phyloP scores from a whole-genome alignment of 164 flowering plant genomes.

The Stephania japonica region DNA sequence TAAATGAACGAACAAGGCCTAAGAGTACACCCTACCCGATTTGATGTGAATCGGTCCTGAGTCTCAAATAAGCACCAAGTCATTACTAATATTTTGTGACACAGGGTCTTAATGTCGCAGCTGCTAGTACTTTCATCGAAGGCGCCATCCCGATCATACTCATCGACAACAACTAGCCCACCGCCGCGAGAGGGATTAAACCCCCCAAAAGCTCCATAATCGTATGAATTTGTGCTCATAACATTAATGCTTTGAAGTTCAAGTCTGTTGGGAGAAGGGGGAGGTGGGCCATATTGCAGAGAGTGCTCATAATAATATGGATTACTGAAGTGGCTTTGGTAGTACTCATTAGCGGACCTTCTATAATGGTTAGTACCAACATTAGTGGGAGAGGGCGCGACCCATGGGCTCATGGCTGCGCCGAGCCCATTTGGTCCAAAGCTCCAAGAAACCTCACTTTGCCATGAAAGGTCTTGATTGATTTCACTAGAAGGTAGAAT shows the following conservation, averaged over 20 bases:
- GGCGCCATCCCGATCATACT: no score
- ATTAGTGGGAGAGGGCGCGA: conserved; percentile 17
- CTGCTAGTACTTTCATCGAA: no score
- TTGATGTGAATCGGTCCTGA: no score
- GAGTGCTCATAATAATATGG: conserved; percentile 29
- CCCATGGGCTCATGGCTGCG: conserved; percentile 56
- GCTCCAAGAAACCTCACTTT: conserved; percentile 64
- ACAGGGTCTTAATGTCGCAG: conserved; percentile 5
- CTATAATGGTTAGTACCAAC: conserved; percentile 14
- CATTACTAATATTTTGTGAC: conserved; percentile 23
- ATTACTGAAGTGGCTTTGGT: conserved; percentile 31
- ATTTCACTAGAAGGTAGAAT: conserved; percentile 34
- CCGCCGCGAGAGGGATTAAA: conserved; percentile 8
- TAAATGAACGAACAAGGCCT: no score
- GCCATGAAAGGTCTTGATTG: conserved; percentile 47
- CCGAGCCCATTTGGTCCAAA: conserved; percentile 55
- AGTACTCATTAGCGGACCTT: conserved; percentile 50
- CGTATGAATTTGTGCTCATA: background rate
- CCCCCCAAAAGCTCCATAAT: background rate
- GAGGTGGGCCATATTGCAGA: conserved; percentile 2
- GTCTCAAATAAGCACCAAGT: no score
- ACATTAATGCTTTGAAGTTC: conserved; percentile 53
- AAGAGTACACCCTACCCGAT: no score
- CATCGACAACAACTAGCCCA: no score
- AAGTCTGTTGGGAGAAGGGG: conserved; percentile 29